These are phyloP conservation scores for Globisporangium abappressorium DNA, from an alignment of 352 stramenopile species.

Conservation along the genomic window DNA sequence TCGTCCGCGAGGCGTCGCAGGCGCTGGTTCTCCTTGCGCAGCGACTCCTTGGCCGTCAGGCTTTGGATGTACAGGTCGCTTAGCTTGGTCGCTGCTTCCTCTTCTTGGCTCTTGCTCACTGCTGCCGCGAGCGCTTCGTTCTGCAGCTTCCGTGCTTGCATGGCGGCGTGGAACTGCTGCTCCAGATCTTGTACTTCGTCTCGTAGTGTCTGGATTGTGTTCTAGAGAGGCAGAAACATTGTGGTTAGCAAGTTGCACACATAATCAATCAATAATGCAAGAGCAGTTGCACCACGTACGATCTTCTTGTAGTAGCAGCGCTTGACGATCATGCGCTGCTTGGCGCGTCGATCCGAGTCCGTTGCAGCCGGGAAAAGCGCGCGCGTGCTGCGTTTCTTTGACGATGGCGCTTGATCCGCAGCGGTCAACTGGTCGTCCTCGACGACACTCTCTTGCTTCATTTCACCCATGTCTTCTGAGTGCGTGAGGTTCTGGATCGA, in stretches of 20 bases:
- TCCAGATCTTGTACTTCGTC: slow-evolving; percentile 43
- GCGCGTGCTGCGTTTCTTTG: slow-evolving; percentile 53
- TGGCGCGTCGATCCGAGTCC: slow-evolving; percentile 53
- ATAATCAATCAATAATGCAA: neutral
- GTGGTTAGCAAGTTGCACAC: neutral
- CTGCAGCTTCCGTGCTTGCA: slow-evolving; percentile 34
- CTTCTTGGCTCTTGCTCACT: slow-evolving; percentile 8
- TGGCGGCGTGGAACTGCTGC: slow-evolving; percentile 33
- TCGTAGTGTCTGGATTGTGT: slow-evolving; percentile 65
- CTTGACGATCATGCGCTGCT: slow-evolving; percentile 72
- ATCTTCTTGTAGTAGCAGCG: slow-evolving; percentile 82
- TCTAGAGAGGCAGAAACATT: slow-evolving; percentile 28
- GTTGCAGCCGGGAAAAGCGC: slow-evolving; percentile 30
- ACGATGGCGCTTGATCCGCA: slow-evolving; percentile 7
- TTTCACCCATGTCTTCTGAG: slow-evolving; percentile 15
- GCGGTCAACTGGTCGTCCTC: neutral
- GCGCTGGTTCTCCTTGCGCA: slow-evolving; percentile 64
- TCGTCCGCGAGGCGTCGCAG: slow-evolving; percentile 60
- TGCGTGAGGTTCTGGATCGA: slow-evolving; percentile 18
- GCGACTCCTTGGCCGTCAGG: slow-evolving; percentile 46
- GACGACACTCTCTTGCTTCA: slow-evolving; percentile 13
- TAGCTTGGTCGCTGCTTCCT: slow-evolving; percentile 22
- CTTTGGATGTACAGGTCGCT: slow-evolving; percentile 42
- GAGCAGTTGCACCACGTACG: slow-evolving; percentile 31
- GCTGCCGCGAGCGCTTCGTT: slow-evolving; percentile 23